These are phyloP conservation scores for Rhynchospora breviuscula DNA, from an alignment of 176 grass and related monocot genomes.

Conservation along the genomic window DNA sequence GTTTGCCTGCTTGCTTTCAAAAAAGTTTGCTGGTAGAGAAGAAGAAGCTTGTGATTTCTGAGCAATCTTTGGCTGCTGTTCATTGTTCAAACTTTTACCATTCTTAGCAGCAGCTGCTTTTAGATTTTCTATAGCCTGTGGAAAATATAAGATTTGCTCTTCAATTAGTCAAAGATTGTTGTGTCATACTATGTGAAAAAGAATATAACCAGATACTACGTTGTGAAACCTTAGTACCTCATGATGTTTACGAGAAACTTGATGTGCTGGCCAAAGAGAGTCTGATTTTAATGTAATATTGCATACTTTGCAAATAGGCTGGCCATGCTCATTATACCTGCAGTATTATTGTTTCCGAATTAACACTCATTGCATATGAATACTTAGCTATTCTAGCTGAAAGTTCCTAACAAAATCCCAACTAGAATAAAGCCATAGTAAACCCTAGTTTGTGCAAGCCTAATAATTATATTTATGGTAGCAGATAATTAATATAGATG, in stretches of 20 bases:
- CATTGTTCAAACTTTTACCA: constrained; percentile 39
- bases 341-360: not conserved
- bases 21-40: constrained; percentile 63
- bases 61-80: constrained; percentile 34
- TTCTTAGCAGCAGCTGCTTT: constrained; percentile 44
- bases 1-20: constrained; percentile 69
- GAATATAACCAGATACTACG: not conserved
- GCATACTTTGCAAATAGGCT: constrained; percentile 85
- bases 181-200: not conserved
- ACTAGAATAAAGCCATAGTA: not conserved
- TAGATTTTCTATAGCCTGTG: constrained; percentile 56
- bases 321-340: constrained; percentile 93
- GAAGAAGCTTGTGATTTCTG: constrained; percentile 53
- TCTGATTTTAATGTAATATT: constrained; percentile 88
- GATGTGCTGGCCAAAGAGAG: constrained; percentile 88
- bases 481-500: not conserved
- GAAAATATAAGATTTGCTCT: constrained; percentile 19
- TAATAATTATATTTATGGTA: not conserved
- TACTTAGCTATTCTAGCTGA: not conserved
- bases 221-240: constrained; percentile 47
- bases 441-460: not conserved
- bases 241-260: constrained; percentile 89
- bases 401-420: not conserved
- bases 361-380: not conserved
- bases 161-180: not conserved